phyloP scores from a whole-genome alignment of 2,329 filamentous ascomycete species.

The Fusarium robinianum region DNA sequence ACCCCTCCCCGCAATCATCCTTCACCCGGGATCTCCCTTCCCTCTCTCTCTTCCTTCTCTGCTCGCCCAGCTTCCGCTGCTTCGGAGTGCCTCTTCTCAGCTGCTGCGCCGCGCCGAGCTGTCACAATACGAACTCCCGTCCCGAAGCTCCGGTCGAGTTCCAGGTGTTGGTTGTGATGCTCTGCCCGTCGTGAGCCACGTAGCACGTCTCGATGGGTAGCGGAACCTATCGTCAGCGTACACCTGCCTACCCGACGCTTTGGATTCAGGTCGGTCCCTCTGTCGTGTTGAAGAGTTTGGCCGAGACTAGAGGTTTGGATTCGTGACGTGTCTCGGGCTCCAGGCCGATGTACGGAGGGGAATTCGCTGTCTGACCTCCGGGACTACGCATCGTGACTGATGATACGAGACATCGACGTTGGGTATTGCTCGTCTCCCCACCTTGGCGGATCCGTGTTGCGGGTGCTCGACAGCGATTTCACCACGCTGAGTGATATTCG shows the following conservation, averaged over 20 bases:
- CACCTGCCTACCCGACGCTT: neutral
- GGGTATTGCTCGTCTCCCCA: too few relatives aligned
- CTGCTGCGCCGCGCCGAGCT: conserved; percentile 9
- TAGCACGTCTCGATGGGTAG: conserved; percentile 1
- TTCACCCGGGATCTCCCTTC: neutral
- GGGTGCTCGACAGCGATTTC: too few relatives aligned
- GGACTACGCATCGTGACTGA: too few relatives aligned
- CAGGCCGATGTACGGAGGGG: neutral
- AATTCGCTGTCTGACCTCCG: too few relatives aligned
- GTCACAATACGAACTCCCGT: conserved; percentile 5
- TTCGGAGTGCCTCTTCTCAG: too few relatives aligned
- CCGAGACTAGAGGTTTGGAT: neutral
- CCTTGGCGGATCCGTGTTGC: too few relatives aligned
- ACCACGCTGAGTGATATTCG: conserved; percentile 4
- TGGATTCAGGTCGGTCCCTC: conserved; percentile 7
- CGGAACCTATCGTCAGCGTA: neutral
- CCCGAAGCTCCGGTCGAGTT: neutral
- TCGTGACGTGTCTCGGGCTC: neutral
- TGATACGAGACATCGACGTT: too few relatives aligned
- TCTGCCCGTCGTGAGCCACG: conserved; percentile 4
- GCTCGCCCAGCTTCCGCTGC: too few relatives aligned
- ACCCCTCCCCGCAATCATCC: neutral
- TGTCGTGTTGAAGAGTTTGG: conserved; percentile 6
- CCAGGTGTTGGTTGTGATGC: neutral
- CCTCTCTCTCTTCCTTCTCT: neutral